Percentiles rank a stretch among this genome's conserved stretches.
Evolutionary conservation across 257 asterid genomes (phyloP).

Genomic region (Ligustrum vulgare): DNA sequence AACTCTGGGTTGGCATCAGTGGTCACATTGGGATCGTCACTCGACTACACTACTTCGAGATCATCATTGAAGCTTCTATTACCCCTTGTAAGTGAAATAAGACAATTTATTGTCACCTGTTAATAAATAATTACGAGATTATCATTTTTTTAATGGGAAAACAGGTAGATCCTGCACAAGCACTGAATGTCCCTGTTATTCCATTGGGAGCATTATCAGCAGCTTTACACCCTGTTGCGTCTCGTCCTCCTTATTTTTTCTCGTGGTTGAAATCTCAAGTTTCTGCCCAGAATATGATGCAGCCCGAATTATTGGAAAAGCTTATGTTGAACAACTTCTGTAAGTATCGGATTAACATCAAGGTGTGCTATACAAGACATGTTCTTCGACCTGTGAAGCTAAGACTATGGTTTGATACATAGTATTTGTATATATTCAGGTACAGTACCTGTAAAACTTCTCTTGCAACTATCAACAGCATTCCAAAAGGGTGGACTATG

Average conservation of each 20-base stretch:
- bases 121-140: neutral
- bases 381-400: neutral
- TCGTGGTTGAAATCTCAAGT: conserved; percentile 84
- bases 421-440: conserved; percentile 40
- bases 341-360: conserved; percentile 26
- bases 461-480: conserved; percentile 79
- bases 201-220: conserved; percentile 78
- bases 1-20: conserved; percentile 78
- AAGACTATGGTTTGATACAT: neutral
- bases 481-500: conserved; percentile 89
- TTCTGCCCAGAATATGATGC: conserved; percentile 97
- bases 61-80: conserved; percentile 73
- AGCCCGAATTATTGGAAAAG: conserved; percentile 82
- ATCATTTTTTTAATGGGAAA: conserved; percentile 8
- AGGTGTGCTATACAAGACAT: too few relatives aligned
- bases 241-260: conserved; percentile 69
- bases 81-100: conserved; percentile 74
- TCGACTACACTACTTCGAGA: conserved; percentile 81
- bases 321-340: conserved; percentile 88
- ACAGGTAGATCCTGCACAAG: conserved; percentile 96
- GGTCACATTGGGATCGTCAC: conserved; percentile 91
- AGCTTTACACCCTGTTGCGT: conserved; percentile 28
- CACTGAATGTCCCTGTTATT: conserved; percentile 86
- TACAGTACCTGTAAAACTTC: conserved; percentile 82
- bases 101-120: neutral